phyloP scores from a whole-genome alignment of 257 asterid species.

The Dorcoceras hygrometricum region DNA sequence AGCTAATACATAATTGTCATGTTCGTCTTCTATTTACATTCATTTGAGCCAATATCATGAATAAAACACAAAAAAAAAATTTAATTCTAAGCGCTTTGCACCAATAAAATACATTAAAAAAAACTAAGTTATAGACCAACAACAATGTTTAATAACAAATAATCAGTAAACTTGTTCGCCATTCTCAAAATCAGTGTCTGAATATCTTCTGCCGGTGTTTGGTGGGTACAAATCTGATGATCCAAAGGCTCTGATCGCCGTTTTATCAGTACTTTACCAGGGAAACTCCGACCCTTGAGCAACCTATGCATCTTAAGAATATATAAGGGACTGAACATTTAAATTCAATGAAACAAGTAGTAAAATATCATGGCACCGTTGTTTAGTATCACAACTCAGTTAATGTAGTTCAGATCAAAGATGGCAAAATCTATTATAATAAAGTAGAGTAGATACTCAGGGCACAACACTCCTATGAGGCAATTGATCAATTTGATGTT shows the following conservation, averaged over 20 bases:
- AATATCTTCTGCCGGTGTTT: constrained; percentile 39
- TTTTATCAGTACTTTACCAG: constrained; percentile 84
- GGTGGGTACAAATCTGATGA: constrained; percentile 62
- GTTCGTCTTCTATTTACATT: too few species aligned
- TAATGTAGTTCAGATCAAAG: constrained; percentile 3
- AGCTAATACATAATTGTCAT: too few species aligned
- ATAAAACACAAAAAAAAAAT: too few species aligned
- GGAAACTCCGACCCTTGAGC: constrained; percentile 96
- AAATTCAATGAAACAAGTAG: background rate
- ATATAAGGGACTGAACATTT: constrained; percentile 5
- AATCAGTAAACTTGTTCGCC: constrained; percentile 44
- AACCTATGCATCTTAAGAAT: constrained; percentile 45
- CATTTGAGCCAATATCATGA: too few species aligned
- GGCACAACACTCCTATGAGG: background rate
- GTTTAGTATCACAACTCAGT: background rate
- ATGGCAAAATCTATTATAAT: background rate
- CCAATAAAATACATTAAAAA: too few species aligned
- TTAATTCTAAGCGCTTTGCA: too few species aligned
- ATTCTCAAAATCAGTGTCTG: constrained; percentile 46
- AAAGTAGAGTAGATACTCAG: constrained; percentile 5
- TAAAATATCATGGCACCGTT: too few species aligned
- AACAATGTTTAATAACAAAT: too few species aligned
- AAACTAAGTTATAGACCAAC: too few species aligned
- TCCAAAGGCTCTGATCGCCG: constrained; percentile 63
- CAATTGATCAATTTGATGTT: background rate